Conservation (phyloP, 2,329 filamentous ascomycete genomes). For the Emergomyces africanus region DNA sequence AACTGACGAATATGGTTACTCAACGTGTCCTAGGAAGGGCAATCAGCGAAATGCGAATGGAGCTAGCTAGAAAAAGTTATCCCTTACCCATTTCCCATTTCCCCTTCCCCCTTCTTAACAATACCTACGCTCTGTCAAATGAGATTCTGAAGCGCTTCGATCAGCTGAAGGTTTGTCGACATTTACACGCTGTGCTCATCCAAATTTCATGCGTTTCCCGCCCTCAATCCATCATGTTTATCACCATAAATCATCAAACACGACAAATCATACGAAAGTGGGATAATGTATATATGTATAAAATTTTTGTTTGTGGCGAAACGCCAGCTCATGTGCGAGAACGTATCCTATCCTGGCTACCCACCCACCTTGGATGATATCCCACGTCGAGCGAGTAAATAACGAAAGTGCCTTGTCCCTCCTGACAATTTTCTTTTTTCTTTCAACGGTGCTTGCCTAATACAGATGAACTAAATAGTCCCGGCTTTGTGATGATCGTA, state of each 20-base stretch:
- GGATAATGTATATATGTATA: too few relatives aligned
- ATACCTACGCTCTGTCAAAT: neutral
- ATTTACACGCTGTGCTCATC: neutral
- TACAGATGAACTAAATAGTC: too few relatives aligned
- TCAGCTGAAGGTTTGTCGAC: neutral
- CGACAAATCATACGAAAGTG: neutral
- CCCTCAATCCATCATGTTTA: neutral
- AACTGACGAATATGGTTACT: neutral
- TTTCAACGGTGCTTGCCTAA: too few relatives aligned
- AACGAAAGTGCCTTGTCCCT: too few relatives aligned
- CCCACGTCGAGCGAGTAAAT: too few relatives aligned
- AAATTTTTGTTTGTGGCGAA: too few relatives aligned
- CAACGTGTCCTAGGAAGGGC: neutral
- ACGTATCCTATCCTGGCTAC: too few relatives aligned
- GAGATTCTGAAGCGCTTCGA: neutral
- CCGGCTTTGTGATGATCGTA: too few relatives aligned
- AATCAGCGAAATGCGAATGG: neutral
- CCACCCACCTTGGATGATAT: too few relatives aligned
- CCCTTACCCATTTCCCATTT: neutral
- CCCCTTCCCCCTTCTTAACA: neutral
- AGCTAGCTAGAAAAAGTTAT: neutral
- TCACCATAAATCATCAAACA: neutral
- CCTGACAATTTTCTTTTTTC: too few relatives aligned
- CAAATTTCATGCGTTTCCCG: neutral
- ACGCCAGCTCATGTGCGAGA: too few relatives aligned